Evolutionary conservation across 2,329 filamentous ascomycete species (phyloP), one percentile per base, ranked within the genome.

Genomic region (Trichoderma aggressivum): DNA sequence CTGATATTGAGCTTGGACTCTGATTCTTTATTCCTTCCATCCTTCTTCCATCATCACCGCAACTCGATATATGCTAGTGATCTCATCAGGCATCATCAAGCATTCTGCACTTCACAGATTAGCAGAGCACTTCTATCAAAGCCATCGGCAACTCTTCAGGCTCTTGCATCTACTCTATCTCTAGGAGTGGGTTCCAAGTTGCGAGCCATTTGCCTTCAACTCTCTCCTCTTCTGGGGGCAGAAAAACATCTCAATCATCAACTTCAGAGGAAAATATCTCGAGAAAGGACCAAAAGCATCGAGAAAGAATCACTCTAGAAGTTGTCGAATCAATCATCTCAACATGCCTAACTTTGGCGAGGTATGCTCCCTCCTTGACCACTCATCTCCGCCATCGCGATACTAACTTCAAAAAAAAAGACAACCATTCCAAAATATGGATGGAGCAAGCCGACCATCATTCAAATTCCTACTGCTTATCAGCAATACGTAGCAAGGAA

Each of bases 341-440:
- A 68, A 3, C 55, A 70, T 70, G 68, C 58, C 58, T 28, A 63
- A 62, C 26, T 70, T 62, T 32, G 59, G 36, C 50, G 12, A 63
- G 24, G 68, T 70, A 39, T 6, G 68, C 24, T 47, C 11, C 26
- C 14, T 26, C 34, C 16, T 11, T 16, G 8, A 16, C 7, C 24
- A 32, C 7, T 32, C 18, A 2, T 43, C 12, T 26, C 26, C 6
- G 5, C 14, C n/a, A 7, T 14, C 16, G 12, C 24, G 21, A 58
- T 26, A 24, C 47, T 70, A 47, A 70, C 36, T 14, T 7, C 21
- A 7, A 47, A 24, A 70, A 60, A 7, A 47, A 24, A 70, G 68
- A 34, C 68, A 6, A 47, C 68, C 14, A 58, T 53, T 10, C 56
- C 66, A 30, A 30, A 39, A 32, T 36, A 64, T 59, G 68, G 59